Evolutionary conservation across 2,329 filamentous ascomycete species (phyloP).

Genomic region (Ambrosiella beaveri): DNA sequence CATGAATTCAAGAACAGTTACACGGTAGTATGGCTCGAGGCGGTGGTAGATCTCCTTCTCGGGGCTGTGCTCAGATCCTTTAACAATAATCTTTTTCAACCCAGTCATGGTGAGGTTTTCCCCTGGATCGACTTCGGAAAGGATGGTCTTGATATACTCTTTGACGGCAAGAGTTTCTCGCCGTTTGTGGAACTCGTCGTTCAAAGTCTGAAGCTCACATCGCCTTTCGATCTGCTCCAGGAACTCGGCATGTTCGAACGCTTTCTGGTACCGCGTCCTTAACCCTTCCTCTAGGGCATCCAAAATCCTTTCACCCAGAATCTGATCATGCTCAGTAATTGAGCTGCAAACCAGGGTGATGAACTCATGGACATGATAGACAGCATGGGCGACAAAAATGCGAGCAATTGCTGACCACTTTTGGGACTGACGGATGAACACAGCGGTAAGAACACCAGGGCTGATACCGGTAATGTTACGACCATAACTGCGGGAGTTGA

Average conservation of each 20-base stretch:
- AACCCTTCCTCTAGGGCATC: conserved; percentile 15
- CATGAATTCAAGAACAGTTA: conserved; percentile 20
- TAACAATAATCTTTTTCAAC: not conserved
- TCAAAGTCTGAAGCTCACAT: conserved; percentile 19
- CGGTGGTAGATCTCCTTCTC: conserved; percentile 19
- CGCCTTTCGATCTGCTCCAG: conserved; percentile 18
- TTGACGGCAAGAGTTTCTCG: not conserved
- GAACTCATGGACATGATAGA: conserved; percentile 19
- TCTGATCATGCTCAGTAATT: conserved; percentile 15
- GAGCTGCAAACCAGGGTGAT: conserved; percentile 14
- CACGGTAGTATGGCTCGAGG: conserved; percentile 20
- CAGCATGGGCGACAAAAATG: conserved; percentile 17
- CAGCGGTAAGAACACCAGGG: conserved; percentile 14
- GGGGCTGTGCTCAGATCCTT: conserved; percentile 12
- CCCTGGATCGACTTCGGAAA: not conserved
- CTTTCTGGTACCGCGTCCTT: conserved; percentile 15
- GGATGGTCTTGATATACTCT: not conserved
- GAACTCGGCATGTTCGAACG: conserved; percentile 16
- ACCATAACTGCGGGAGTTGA: conserved; percentile 16
- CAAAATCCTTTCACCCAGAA: conserved; percentile 14
- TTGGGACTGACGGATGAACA: conserved; percentile 18
- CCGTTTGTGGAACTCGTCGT: conserved; percentile 6
- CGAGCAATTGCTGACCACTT: conserved; percentile 18
- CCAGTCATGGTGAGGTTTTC: conserved; percentile 12
- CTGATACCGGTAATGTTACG: conserved; percentile 17